A percentile compares a stretch with the other conserved stretches of the same genome.
Conservation (phyloP, 768 basidiomycete species). For the Tephrocybe sp. region DNA sequence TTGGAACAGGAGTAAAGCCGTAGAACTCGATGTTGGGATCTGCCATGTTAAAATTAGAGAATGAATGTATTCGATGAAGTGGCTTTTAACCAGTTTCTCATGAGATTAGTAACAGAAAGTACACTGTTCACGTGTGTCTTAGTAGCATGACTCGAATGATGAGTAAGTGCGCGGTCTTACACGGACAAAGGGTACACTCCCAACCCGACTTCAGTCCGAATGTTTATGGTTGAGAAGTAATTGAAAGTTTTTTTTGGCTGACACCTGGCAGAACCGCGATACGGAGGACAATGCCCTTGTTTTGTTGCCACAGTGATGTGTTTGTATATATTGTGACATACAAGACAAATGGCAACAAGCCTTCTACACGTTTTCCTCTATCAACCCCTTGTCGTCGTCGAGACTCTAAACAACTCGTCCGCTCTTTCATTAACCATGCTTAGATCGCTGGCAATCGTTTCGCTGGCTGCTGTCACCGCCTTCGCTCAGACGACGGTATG, state of each 20-base stretch:
- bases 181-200: too few relatives aligned
- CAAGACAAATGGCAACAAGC: constrained; percentile 19
- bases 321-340: constrained; percentile 30
- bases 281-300: constrained; percentile 5
- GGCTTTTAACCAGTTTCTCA: neutral
- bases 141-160: neutral
- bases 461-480: constrained; percentile 47
- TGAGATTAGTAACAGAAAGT: neutral
- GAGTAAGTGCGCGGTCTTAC: too few relatives aligned
- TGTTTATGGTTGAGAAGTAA: neutral
- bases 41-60: constrained; percentile 12
- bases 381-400: constrained; percentile 29
- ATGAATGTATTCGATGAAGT: neutral
- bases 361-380: constrained; percentile 19
- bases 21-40: constrained; percentile 32
- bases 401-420: constrained; percentile 44
- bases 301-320: constrained; percentile 22
- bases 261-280: neutral
- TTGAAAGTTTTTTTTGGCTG: neutral
- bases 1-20: constrained; percentile 46
- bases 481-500: constrained; percentile 46
- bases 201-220: neutral
- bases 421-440: constrained; percentile 47
- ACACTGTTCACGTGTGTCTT: neutral
- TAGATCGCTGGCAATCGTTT: constrained; percentile 50